phyloP scores from a whole-genome alignment of 305 asterid genomes.

The Striga hermonthica region DNA sequence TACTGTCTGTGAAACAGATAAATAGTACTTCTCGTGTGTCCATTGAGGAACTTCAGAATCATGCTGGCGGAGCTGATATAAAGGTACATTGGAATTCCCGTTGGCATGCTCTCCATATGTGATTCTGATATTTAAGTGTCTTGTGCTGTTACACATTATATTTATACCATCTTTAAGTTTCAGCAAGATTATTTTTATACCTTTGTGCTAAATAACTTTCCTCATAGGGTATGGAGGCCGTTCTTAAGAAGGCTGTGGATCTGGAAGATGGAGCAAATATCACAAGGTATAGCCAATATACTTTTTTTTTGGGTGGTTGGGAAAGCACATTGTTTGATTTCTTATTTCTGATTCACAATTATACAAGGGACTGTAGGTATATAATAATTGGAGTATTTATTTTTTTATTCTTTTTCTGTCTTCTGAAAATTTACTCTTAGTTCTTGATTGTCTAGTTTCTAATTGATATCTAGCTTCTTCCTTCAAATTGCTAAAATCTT shows the following conservation, averaged over 20 bases:
- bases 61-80: conserved; percentile 77
- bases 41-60: conserved; percentile 71
- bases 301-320: conserved; percentile 19
- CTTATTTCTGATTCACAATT: conserved; percentile 25
- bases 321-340: conserved; percentile 22
- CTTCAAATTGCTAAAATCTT: conserved; percentile 37
- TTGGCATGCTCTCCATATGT: conserved; percentile 6
- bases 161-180: conserved; percentile 29
- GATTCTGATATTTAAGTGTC: neutral
- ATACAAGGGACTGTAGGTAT: conserved; percentile 24
- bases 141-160: neutral
- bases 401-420: conserved; percentile 24
- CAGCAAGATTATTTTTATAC: conserved; percentile 28
- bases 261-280: conserved; percentile 77
- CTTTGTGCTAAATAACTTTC: conserved; percentile 31
- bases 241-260: conserved; percentile 82
- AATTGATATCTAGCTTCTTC: conserved; percentile 32
- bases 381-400: conserved; percentile 10
- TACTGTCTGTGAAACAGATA: conserved; percentile 39
- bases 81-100: conserved; percentile 51
- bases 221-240: conserved; percentile 75
- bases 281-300: conserved; percentile 49
- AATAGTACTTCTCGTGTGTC: conserved; percentile 49
- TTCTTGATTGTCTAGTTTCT: conserved; percentile 17
- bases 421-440: conserved; percentile 18